phyloP scores from a whole-genome alignment of 2,329 filamentous ascomycete species.

The Rhynchosporium secalis region DNA sequence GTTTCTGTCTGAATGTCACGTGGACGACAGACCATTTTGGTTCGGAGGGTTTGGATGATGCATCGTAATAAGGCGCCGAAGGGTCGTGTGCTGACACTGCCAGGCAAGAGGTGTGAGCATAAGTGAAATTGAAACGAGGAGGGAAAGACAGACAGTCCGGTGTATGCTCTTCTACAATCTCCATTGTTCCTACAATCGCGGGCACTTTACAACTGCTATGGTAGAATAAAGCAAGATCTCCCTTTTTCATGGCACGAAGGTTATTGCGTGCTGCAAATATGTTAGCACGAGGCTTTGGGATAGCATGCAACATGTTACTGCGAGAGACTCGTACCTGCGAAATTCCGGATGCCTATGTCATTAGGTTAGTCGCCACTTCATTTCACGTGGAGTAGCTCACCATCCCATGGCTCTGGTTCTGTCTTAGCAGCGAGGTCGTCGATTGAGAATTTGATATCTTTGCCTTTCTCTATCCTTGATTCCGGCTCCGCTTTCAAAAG shows the following conservation, averaged over 20 bases:
- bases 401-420: conserved; percentile 88
- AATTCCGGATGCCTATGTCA: conserved; percentile 49
- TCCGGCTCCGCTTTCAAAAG: conserved; percentile 89
- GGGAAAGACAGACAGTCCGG: conserved; percentile 62
- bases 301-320: neutral
- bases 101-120: conserved; percentile 9
- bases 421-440: conserved; percentile 76
- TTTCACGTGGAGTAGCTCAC: conserved; percentile 47
- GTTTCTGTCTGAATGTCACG: conserved; percentile 83
- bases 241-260: conserved; percentile 85
- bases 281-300: neutral
- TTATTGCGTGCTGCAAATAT: conserved; percentile 71
- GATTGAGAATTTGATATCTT: conserved; percentile 91
- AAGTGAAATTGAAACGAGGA: conserved; percentile 6
- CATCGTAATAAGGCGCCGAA: conserved; percentile 78
- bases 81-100: conserved; percentile 62
- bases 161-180: conserved; percentile 81
- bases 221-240: conserved; percentile 95
- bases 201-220: conserved; percentile 91
- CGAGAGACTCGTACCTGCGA: conserved; percentile 43
- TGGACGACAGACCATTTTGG: conserved; percentile 89
- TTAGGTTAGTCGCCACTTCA: conserved; percentile 7
- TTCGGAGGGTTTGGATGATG: conserved; percentile 66
- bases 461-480: conserved; percentile 78
- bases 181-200: conserved; percentile 84